Base-by-base conservation (phyloP, 2,329 filamentous ascomycete genomes). In the Aureobasidium vineae region DNA sequence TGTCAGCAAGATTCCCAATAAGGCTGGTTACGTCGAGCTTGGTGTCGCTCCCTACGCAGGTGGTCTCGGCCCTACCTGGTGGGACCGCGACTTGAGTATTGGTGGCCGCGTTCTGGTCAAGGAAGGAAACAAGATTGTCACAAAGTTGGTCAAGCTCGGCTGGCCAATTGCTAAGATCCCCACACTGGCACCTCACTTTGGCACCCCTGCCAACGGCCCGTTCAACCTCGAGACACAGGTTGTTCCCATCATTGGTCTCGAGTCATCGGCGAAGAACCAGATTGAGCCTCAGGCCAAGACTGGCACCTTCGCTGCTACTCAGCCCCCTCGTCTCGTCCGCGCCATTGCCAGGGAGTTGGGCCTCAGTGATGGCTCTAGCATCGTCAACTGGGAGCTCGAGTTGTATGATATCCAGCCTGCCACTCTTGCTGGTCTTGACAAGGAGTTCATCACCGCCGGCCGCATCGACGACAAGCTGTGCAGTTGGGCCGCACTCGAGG, bases 401-500 rank as follows among this genome's bases (percentile, higher is more conserved):
- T 88, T 99, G 38, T 99, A 90, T 75, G 95, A 98, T 78, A 86
- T 86, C 4, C 92, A 97, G 76, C 91, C 93, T 10, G 93, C 93
- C 1, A 87, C 89, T 47, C 85, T 92, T 21, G 89, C 91, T 70
- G 95, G 95, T 15, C 78, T 99, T 66, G 91, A 96, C 72, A 91
- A 90, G 76, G 94, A 98, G 72, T 89, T 99, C 76, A 96, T 99
- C 78, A 97, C 94, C 70, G 94, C 91, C 10, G 93, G 94, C 67
- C 90, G 95, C 64, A 95, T 98, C 71, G 95, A 99, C 76, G 95
- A 99, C 80, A 98, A 97, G 82, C 88, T 99, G 54, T 98, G 95
- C 83, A 96, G 91, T 38, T 98, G 92, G 88, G 87, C 92, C 8
- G 94, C 95, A 8, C 84, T 97, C 63, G 88, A 93, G 77, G 93